Percentiles rank a stretch among this genome's conserved stretches.
Evolutionary conservation across 352 stramenopile species (phyloP).

Genomic region (Globisporangium takayamanum): DNA sequence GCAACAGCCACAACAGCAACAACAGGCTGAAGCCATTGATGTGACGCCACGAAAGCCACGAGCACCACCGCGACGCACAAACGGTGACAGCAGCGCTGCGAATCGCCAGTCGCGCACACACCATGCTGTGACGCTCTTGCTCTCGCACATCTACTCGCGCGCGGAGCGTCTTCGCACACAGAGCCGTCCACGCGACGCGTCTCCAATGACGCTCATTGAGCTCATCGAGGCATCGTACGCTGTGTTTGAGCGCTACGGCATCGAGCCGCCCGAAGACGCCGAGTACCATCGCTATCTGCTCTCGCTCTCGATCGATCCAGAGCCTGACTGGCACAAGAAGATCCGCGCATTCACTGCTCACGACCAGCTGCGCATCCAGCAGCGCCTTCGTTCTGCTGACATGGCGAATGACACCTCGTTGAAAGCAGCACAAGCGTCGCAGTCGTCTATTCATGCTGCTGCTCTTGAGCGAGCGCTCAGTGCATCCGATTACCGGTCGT

Average conservation of each 20-base stretch:
- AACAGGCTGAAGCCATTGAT: not conserved
- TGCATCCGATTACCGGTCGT: not conserved
- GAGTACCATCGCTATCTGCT: slow-evolving; percentile 51
- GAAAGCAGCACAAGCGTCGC: not conserved
- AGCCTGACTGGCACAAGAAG: slow-evolving; percentile 53
- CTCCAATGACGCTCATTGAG: slow-evolving; percentile 48
- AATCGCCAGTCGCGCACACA: not conserved
- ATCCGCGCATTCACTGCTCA: slow-evolving; percentile 28
- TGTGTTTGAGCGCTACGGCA: slow-evolving; percentile 45
- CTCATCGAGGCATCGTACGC: slow-evolving; percentile 49
- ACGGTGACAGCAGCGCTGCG: not conserved
- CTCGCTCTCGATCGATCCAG: slow-evolving; percentile 44
- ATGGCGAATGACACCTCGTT: not conserved
- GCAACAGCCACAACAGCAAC: not conserved
- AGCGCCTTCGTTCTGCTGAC: slow-evolving; percentile 6
- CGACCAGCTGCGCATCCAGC: slow-evolving; percentile 12
- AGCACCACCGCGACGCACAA: not conserved
- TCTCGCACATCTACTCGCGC: slow-evolving; percentile 39
- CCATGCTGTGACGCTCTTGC: slow-evolving; percentile 17
- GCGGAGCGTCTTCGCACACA: slow-evolving; percentile 20
- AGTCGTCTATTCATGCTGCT: not conserved
- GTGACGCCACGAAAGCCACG: too few species aligned
- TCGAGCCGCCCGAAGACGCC: slow-evolving; percentile 35
- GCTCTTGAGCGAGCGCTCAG: not conserved
- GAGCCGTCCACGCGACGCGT: not conserved